These are phyloP conservation scores for Neofusicoccum umdonicola DNA, from an alignment of 2,329 filamentous ascomycete species.

Conservation along the genomic window DNA sequence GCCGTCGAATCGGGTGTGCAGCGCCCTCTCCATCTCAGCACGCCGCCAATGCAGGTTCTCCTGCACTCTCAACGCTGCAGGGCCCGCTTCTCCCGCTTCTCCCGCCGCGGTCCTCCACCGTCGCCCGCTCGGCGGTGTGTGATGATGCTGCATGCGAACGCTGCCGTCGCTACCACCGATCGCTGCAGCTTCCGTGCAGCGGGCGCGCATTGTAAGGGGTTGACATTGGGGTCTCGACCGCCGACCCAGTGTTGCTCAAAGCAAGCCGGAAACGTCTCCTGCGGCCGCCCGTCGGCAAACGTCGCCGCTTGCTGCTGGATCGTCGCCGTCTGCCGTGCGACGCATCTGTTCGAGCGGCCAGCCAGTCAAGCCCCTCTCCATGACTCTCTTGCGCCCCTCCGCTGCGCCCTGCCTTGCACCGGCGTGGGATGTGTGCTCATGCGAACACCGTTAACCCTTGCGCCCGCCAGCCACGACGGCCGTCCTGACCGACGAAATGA, in stretches of 20 bases:
- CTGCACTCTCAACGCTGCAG: constrained; percentile 3
- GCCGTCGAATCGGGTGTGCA: constrained; percentile 8
- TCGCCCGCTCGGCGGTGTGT: not conserved
- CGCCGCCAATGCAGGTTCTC: constrained; percentile 9
- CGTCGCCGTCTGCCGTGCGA: constrained; percentile 1
- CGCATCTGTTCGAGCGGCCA: not conserved
- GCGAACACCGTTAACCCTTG: constrained; percentile 4
- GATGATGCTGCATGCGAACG: not conserved
- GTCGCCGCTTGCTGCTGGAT: not conserved
- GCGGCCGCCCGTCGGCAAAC: not conserved
- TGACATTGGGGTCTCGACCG: not conserved
- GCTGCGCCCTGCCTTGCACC: not conserved
- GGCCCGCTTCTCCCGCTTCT: not conserved
- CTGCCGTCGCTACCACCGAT: not conserved
- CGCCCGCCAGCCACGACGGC: not conserved
- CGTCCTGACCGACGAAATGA: not conserved
- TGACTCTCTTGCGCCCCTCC: not conserved
- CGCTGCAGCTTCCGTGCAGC: constrained; percentile 2
- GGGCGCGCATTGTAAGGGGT: not conserved
- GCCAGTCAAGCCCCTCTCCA: not conserved
- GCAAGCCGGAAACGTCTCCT: constrained; percentile 4
- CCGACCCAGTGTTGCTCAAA: constrained; percentile 9
- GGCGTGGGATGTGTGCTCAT: not conserved
- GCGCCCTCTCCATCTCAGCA: constrained; percentile 6
- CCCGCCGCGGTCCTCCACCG: not conserved